phyloP scores from a whole-genome alignment of 2,329 filamentous ascomycete genomes.

The Atkinsonella hypoxylon region DNA sequence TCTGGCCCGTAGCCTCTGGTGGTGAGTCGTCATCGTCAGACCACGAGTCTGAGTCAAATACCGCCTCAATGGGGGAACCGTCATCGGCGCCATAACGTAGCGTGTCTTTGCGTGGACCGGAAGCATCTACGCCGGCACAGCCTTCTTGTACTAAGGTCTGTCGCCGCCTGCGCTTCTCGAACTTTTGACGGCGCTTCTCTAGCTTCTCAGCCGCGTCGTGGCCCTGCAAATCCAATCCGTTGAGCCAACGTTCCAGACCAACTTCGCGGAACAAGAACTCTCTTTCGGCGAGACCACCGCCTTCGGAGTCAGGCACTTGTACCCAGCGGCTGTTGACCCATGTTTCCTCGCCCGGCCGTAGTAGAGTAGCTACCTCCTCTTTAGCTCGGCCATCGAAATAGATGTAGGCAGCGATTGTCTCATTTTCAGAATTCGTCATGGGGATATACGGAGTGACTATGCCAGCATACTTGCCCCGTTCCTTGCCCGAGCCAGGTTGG shows the following conservation, averaged over 20 bases:
- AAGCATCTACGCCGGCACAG: constrained; percentile 21
- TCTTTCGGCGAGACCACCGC: constrained; percentile 85
- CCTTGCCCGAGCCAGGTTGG: constrained; percentile 36
- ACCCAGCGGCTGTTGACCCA: constrained; percentile 99
- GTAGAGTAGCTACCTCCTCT: constrained; percentile 89
- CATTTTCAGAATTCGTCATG: constrained; percentile 83
- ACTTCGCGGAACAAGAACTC: constrained; percentile 97
- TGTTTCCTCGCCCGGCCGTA: constrained; percentile 89
- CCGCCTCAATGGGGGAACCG: constrained; percentile 58
- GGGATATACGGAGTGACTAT: constrained; percentile 79
- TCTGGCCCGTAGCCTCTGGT: constrained; percentile 90
- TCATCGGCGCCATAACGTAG: constrained; percentile 73
- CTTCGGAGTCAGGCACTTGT: constrained; percentile 79
- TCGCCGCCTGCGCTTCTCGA: constrained; percentile 54
- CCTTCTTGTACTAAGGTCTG: constrained; percentile 38
- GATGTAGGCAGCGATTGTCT: constrained; percentile 96
- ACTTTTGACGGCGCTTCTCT: constrained; percentile 77
- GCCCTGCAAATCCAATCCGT: constrained; percentile 87
- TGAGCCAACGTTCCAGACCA: constrained; percentile 89
- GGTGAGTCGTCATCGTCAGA: constrained; percentile 77
- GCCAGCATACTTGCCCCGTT: constrained; percentile 35
- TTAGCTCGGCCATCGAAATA: constrained; percentile 95
- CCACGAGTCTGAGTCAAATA: constrained; percentile 58
- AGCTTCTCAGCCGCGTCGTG: constrained; percentile 83
- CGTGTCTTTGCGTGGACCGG: constrained; percentile 37